A percentile compares a stretch with the other conserved stretches of the same genome.
Evolutionary conservation across 768 basidiomycete species (phyloP).

Genomic region (Cantharellus cinnabarinus): DNA sequence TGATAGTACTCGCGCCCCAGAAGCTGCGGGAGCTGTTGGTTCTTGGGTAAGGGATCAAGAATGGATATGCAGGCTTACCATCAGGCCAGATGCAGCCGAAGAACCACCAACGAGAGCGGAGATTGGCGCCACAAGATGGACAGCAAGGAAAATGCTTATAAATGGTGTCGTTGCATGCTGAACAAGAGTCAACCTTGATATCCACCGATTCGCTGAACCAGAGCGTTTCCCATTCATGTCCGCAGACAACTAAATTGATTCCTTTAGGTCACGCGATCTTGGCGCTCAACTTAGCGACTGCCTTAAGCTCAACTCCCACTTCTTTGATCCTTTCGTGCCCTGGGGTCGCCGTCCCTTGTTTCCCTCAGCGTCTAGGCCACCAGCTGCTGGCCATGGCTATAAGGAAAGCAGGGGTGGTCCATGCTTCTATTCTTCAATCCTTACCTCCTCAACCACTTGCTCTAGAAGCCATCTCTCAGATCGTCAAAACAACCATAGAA

Average conservation of each 20-base stretch:
- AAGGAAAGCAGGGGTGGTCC: neutral
- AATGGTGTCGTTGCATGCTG: conserved; percentile 52
- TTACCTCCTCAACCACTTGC: neutral
- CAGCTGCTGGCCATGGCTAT: neutral
- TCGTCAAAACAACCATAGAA: neutral
- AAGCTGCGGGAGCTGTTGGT: conserved; percentile 25
- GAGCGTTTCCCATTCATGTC: no score
- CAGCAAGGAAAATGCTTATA: conserved; percentile 49
- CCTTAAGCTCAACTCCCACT: no score
- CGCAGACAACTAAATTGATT: no score
- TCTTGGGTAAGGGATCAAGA: neutral
- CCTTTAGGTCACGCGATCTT: no score
- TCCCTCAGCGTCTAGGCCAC: no score
- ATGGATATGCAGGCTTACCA: conserved; percentile 30
- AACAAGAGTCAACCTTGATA: neutral
- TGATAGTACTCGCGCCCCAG: conserved; percentile 79
- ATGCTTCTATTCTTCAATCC: neutral
- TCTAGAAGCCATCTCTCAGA: neutral
- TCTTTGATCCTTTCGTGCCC: no score
- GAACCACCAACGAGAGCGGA: conserved; percentile 55
- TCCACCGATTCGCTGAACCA: no score
- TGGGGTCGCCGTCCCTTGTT: no score
- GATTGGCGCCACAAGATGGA: conserved; percentile 63
- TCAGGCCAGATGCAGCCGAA: conserved; percentile 41
- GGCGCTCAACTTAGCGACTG: no score